Percentiles rank a stretch among this genome's conserved stretches.
These are phyloP conservation scores for Podaxis carcinomalis DNA, from an alignment of 768 basidiomycete species.

Conservation along the genomic window DNA sequence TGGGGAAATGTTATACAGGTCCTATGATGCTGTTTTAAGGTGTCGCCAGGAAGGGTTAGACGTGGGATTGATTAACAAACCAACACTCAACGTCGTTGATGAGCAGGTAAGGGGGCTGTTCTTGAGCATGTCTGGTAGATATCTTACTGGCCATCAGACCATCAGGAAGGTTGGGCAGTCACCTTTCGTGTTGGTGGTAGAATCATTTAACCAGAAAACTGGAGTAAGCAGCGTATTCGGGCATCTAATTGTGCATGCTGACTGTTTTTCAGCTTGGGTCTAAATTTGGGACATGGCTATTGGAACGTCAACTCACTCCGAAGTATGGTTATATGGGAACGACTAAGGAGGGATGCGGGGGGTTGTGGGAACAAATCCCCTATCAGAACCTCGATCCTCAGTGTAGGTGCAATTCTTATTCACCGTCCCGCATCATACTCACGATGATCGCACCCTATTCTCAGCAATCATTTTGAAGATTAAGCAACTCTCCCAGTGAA, in stretches of 20 bases:
- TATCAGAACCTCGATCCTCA: conserved; percentile 78
- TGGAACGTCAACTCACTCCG: conserved; percentile 78
- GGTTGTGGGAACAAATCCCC: conserved; percentile 82
- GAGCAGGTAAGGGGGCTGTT: conserved; percentile 48
- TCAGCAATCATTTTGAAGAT: conserved; percentile 49
- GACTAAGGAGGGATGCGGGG: conserved; percentile 64
- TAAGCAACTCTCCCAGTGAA: conserved; percentile 39
- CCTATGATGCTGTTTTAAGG: conserved; percentile 77
- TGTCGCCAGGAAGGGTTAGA: conserved; percentile 69
- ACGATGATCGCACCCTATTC: conserved; percentile 17
- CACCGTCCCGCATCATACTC: conserved; percentile 9
- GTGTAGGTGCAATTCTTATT: conserved; percentile 39
- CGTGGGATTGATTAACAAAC: conserved; percentile 85
- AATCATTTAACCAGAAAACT: conserved; percentile 87
- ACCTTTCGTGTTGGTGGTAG: conserved; percentile 80
- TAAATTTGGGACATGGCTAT: conserved; percentile 81
- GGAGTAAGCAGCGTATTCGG: conserved; percentile 39
- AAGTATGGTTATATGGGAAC: conserved; percentile 80
- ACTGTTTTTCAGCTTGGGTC: conserved; percentile 54
- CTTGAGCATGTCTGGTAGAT: not conserved
- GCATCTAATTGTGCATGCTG: not conserved
- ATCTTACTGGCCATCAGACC: conserved; percentile 27
- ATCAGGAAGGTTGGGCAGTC: conserved; percentile 69
- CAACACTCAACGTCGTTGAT: conserved; percentile 78
- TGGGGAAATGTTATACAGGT: conserved; percentile 84